These are phyloP conservation scores for Sugiyamaella pinicola DNA, from an alignment of 1,139 yeast species.

Conservation along the genomic window DNA sequence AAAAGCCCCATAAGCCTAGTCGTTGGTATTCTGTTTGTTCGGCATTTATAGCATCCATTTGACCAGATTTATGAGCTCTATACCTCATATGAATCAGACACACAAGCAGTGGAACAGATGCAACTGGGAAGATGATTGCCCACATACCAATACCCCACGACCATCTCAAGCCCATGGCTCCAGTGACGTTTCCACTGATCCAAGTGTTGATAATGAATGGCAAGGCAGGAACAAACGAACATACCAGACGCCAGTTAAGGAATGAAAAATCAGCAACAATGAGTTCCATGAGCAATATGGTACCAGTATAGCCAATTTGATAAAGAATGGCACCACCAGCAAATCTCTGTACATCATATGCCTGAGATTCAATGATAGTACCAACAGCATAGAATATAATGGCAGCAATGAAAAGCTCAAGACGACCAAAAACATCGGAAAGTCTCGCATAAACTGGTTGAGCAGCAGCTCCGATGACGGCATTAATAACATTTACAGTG, in stretches of 20 bases:
- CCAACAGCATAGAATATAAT: conserved; percentile 67
- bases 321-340: conserved; percentile 76
- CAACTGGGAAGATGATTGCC: conserved; percentile 73
- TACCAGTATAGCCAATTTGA: conserved; percentile 71
- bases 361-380: conserved; percentile 68
- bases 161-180: conserved; percentile 52
- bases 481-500: conserved; percentile 62
- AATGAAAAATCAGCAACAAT: conserved; percentile 66
- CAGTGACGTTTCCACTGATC: conserved; percentile 63
- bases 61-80: conserved; percentile 55
- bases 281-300: conserved; percentile 56
- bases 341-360: conserved; percentile 62
- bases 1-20: conserved; percentile 37
- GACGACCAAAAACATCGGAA: conserved; percentile 71
- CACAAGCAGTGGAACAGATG: conserved; percentile 57
- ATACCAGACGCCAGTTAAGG: conserved; percentile 69
- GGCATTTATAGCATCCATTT: conserved; percentile 44
- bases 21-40: conserved; percentile 37
- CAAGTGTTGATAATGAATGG: conserved; percentile 78
- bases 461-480: conserved; percentile 71
- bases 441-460: conserved; percentile 71
- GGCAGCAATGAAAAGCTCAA: conserved; percentile 56
- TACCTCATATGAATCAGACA: conserved; percentile 59
- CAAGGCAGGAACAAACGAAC: conserved; percentile 63
- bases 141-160: conserved; percentile 77